A percentile compares a stretch with the other conserved stretches of the same genome.
Evolutionary conservation across 2,329 filamentous ascomycete species (phyloP).

Genomic region (Leptographium wingfieldii): DNA sequence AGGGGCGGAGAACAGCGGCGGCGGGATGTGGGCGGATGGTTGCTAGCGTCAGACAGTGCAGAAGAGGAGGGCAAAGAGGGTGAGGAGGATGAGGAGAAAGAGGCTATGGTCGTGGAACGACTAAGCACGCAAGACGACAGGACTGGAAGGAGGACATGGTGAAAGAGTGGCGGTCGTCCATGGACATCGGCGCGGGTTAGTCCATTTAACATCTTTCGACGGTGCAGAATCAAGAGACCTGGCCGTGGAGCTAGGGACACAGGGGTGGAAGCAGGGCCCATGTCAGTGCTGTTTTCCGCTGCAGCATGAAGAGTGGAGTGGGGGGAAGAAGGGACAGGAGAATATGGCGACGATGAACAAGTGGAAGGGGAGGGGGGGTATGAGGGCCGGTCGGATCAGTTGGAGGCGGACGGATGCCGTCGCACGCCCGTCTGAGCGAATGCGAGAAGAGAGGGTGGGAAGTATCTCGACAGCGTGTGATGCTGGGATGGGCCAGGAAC

Average conservation of each 20-base stretch:
- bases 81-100: neutral
- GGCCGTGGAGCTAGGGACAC: conserved; percentile 3
- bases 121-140: conserved; percentile 1
- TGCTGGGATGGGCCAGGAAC: neutral
- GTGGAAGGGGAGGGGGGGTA: neutral
- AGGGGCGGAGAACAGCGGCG: no score
- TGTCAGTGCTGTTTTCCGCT: neutral
- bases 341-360: neutral
- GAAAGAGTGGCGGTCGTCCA: neutral
- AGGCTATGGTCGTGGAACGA: neutral
- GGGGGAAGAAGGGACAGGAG: neutral
- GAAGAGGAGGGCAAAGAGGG: neutral
- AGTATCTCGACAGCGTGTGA: neutral
- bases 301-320: neutral
- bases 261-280: neutral
- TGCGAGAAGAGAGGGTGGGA: neutral
- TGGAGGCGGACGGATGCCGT: neutral
- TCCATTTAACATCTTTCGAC: conserved; percentile 11
- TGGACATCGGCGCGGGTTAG: conserved; percentile 7
- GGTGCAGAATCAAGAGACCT: conserved; percentile 8
- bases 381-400: neutral
- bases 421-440: neutral
- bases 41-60: neutral
- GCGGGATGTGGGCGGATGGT: no score
- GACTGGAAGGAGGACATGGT: neutral